Evolutionary conservation across 1,284 basidiomycete species (phyloP).

Genomic region (Sporisorium sorghi): DNA sequence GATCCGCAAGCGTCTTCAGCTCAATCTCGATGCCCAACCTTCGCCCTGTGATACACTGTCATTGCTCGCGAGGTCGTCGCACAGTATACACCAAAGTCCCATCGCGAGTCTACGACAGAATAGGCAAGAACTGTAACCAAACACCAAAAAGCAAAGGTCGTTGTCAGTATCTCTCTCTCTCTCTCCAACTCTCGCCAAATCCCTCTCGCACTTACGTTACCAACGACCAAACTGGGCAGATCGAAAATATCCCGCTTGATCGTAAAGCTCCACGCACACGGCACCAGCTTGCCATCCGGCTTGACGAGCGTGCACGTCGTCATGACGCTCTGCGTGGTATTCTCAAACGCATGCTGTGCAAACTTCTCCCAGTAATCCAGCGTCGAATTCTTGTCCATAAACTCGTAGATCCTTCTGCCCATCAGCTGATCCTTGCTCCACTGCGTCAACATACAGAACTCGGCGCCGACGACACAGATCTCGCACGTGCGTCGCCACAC

Average conservation of each 20-base stretch:
- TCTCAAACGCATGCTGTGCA: constrained; percentile 68
- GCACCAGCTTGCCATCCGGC: constrained; percentile 61
- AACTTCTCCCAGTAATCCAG: constrained; percentile 69
- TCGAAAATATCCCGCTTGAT: constrained; percentile 69
- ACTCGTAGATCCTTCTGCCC: constrained; percentile 67
- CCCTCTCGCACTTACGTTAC: constrained; percentile 27
- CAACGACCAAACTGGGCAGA: constrained; percentile 60
- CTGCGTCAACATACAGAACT: constrained; percentile 89
- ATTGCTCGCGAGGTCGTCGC: neutral
- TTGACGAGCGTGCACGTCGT: constrained; percentile 62
- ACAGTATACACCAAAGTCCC: neutral
- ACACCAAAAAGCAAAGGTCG: neutral
- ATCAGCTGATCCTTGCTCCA: constrained; percentile 65
- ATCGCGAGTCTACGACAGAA: constrained; percentile 4
- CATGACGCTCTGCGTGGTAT: constrained; percentile 66
- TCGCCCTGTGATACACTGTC: neutral
- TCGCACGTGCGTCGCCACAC: constrained; percentile 98
- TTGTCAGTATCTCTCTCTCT: neutral
- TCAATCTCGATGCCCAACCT: neutral
- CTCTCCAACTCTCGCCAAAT: too few species aligned
- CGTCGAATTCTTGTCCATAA: constrained; percentile 66
- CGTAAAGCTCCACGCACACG: constrained; percentile 67
- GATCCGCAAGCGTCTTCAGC: neutral
- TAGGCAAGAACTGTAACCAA: constrained; percentile 6
- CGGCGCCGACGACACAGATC: constrained; percentile 93